A percentile compares a stretch with the other conserved stretches of the same genome.
Evolutionary conservation across 768 basidiomycete genomes (phyloP).

Genomic region (Daedalea quercina): DNA sequence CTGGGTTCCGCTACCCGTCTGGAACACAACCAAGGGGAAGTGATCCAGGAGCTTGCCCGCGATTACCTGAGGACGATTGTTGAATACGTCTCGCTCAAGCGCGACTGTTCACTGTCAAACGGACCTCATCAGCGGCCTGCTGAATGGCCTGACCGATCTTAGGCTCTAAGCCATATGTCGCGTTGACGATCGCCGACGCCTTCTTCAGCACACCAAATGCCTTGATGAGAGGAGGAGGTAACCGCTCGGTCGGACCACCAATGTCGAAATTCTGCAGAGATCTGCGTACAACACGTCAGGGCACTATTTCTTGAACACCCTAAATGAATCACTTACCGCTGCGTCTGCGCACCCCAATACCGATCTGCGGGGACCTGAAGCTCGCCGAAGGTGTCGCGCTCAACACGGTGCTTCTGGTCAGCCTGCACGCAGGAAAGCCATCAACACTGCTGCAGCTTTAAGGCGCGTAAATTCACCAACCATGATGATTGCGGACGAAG

Average conservation of each 20-base stretch:
- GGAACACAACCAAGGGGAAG: conserved; percentile 98
- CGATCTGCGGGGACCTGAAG: conserved; percentile 81
- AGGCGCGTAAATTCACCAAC: conserved; percentile 15
- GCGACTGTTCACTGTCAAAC: conserved; percentile 13
- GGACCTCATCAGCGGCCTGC: conserved; percentile 87
- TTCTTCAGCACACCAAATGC: conserved; percentile 98
- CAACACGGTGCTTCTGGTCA: conserved; percentile 58
- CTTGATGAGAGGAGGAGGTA: conserved; percentile 93
- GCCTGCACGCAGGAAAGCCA: conserved; percentile 23
- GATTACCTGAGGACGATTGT: conserved; percentile 61
- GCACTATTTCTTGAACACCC: neutral
- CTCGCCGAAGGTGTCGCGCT: conserved; percentile 95
- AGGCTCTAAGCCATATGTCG: conserved; percentile 83
- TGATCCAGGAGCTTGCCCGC: conserved; percentile 91
- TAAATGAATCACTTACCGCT: conserved; percentile 49
- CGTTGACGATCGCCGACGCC: conserved; percentile 89
- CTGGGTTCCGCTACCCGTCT: conserved; percentile 98
- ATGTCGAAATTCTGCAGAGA: conserved; percentile 98
- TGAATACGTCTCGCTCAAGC: neutral
- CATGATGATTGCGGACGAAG: conserved; percentile 29
- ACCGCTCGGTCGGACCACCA: conserved; percentile 87
- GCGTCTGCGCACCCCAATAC: conserved; percentile 99
- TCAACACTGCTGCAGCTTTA: neutral
- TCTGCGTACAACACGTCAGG: conserved; percentile 28
- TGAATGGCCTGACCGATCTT: conserved; percentile 87